These are phyloP conservation scores for Russula earlei DNA, from an alignment of 768 basidiomycete genomes.

Conservation along the genomic window DNA sequence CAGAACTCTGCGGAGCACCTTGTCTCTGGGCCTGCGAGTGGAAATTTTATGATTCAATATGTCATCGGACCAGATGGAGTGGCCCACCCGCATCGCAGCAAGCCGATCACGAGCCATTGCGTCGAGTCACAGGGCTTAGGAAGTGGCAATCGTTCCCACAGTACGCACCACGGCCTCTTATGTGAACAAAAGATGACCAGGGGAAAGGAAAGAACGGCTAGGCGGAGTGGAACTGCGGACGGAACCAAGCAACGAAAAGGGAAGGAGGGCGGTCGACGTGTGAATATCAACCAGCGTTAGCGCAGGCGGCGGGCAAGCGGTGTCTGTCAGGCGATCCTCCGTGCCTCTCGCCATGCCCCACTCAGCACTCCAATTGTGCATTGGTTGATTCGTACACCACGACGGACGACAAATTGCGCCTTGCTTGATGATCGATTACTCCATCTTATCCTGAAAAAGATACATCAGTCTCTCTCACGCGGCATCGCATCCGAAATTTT, in stretches of 20 bases:
- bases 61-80: background rate
- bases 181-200: no score
- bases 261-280: background rate
- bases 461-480: no score
- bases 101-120: slow-evolving; percentile 21
- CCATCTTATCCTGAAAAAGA: no score
- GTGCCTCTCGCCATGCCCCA: no score
- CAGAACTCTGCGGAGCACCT: slow-evolving; percentile 20
- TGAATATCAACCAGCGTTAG: background rate
- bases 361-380: no score
- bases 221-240: no score
- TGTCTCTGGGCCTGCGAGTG: slow-evolving; percentile 26
- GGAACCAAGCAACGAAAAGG: background rate
- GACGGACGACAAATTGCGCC: no score
- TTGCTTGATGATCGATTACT: no score
- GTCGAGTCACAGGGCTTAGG: background rate
- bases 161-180: background rate
- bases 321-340: no score
- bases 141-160: slow-evolving; percentile 1
- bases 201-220: no score
- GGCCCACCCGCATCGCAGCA: slow-evolving; percentile 20
- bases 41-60: background rate
- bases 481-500: no score
- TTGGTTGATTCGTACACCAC: no score
- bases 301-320: background rate